phyloP scores from a whole-genome alignment of 306 rosid genomes.

The Acacia acuminata region DNA sequence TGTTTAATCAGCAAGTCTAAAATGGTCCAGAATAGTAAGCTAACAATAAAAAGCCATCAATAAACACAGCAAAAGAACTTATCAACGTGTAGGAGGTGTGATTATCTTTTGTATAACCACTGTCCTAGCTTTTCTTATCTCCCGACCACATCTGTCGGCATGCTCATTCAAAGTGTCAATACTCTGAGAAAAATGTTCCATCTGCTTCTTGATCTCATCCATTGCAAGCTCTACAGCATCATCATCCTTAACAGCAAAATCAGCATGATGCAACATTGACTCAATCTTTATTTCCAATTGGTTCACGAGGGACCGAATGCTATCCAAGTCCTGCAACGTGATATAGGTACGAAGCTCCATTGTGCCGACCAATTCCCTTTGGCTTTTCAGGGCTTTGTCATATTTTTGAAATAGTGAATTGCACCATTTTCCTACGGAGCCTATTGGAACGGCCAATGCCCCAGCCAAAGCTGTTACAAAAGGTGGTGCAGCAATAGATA shows the following conservation, averaged over 20 bases:
- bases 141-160: conserved; percentile 62
- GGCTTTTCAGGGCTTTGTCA: conserved; percentile 51
- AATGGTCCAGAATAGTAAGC: conserved; percentile 1
- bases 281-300: conserved; percentile 56
- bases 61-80: conserved; percentile 31
- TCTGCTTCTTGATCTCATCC: conserved; percentile 80
- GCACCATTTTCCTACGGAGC: conserved; percentile 92
- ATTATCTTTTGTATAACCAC: conserved; percentile 66
- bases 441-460: conserved; percentile 77
- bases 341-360: conserved; percentile 56
- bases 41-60: conserved; percentile 21
- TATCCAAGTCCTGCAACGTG: conserved; percentile 63
- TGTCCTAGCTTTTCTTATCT: conserved; percentile 67
- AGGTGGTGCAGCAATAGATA: conserved; percentile 82
- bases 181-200: conserved; percentile 53
- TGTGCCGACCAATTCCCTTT: conserved; percentile 58
- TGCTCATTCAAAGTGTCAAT: conserved; percentile 64
- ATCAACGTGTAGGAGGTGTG: conserved; percentile 38
- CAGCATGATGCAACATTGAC: conserved; percentile 53
- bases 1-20: conserved; percentile 26
- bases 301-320: conserved; percentile 48
- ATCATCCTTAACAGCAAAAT: conserved; percentile 72
- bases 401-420: conserved; percentile 65
- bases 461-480: conserved; percentile 71
- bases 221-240: conserved; percentile 69